Conservation (phyloP, 169 alveolate genomes). For the Eimeria maxima region DNA sequence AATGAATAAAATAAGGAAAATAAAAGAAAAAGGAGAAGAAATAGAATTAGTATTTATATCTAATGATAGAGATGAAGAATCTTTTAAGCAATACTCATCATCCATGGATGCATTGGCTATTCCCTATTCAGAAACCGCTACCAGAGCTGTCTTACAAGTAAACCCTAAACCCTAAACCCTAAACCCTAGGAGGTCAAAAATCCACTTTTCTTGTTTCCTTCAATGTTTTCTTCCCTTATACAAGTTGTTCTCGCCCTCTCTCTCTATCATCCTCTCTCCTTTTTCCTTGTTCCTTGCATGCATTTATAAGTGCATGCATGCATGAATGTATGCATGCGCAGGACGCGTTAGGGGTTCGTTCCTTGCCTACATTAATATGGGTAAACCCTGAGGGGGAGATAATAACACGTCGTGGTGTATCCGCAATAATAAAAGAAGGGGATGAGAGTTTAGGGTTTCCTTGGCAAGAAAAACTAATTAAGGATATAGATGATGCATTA, state of each 20-base stretch:
- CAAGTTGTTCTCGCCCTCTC: not conserved
- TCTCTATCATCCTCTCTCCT: not conserved
- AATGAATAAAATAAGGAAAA: conserved; percentile 86
- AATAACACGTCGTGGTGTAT: conserved; percentile 57
- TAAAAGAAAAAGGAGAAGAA: conserved; percentile 73
- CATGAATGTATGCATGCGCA: not conserved
- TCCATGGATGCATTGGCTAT: conserved; percentile 89
- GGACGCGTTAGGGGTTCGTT: conserved; percentile 53
- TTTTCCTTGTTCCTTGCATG: too few species aligned
- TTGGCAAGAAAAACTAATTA: conserved; percentile 46
- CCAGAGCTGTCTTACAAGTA: conserved; percentile 62
- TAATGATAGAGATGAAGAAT: conserved; percentile 86
- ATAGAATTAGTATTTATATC: conserved; percentile 89
- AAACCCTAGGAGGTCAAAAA: too few species aligned
- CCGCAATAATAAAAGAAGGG: not conserved
- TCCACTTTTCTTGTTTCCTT: too few species aligned
- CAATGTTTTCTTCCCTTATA: too few species aligned
- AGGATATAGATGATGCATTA: conserved; percentile 54
- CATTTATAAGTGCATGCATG: not conserved
- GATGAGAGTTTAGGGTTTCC: conserved; percentile 39
- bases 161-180: not conserved
- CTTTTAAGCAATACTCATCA: conserved; percentile 88
- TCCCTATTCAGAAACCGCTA: conserved; percentile 86
- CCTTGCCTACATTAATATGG: conserved; percentile 73
- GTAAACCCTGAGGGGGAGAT: conserved; percentile 43